Percentiles rank a stretch among this genome's conserved stretches.
These are phyloP conservation scores for Paramecium biaurelia DNA, from an alignment of 73 alveolate genomes.

Conservation along the genomic window DNA sequence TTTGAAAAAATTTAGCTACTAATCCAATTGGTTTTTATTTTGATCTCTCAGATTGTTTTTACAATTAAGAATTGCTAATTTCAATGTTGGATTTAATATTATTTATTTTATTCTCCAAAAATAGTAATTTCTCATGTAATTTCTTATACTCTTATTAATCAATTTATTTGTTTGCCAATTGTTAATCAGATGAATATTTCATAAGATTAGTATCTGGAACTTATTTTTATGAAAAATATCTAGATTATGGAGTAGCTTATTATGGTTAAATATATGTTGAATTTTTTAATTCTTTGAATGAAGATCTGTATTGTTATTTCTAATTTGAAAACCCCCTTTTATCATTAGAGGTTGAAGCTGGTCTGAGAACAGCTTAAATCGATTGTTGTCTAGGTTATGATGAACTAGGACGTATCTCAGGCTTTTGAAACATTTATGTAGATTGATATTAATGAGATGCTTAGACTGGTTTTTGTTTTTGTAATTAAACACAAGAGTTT, in stretches of 20 bases:
- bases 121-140: constrained; percentile 1
- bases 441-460: background rate
- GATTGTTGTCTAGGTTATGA: constrained; percentile 14
- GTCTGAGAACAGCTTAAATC: background rate
- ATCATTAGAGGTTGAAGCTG: constrained; percentile 23
- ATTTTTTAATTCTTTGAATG: constrained; percentile 17
- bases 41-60: constrained; percentile 2
- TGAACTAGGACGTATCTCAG: background rate
- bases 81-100: constrained; percentile 13
- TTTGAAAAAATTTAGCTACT: constrained; percentile 41
- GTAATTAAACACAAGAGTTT: background rate
- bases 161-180: background rate
- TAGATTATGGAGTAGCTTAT: background rate
- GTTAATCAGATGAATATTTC: background rate
- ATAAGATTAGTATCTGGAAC: background rate
- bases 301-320: background rate
- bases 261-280: background rate
- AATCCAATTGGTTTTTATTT: background rate
- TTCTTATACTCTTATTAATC: constrained; percentile 23
- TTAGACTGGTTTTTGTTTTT: background rate
- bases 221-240: background rate
- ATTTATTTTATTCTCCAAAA: constrained; percentile 16
- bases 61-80: background rate
- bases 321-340: background rate
- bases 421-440: background rate